A percentile compares a stretch with the other conserved stretches of the same genome.
Conservation (phyloP, 2,329 filamentous ascomycete genomes). For the Talaromyces sp. region DNA sequence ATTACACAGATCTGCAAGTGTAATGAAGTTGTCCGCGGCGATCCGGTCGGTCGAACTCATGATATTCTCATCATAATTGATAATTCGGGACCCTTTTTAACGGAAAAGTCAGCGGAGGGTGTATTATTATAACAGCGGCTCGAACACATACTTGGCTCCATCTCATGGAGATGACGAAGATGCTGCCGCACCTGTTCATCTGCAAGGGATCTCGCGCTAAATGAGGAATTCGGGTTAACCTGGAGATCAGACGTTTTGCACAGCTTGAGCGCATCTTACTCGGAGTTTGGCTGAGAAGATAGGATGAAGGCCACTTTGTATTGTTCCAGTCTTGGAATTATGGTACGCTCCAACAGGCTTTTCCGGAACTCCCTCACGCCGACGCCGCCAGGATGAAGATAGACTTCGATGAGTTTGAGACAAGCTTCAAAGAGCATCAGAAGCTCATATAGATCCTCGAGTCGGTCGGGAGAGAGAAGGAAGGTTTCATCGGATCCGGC, state of each 20-base stretch:
- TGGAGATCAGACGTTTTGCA: background rate
- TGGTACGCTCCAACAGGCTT: conserved; percentile 20
- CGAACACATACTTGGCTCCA: conserved; percentile 14
- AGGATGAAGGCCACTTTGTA: conserved; percentile 24
- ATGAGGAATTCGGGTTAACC: background rate
- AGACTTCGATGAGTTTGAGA: conserved; percentile 20
- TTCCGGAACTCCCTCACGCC: conserved; percentile 20
- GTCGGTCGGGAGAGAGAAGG: conserved; percentile 14
- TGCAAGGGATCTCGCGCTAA: conserved; percentile 14
- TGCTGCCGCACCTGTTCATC: conserved; percentile 15
- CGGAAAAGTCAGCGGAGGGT: background rate
- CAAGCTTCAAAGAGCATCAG: conserved; percentile 18
- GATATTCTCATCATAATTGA: conserved; percentile 16
- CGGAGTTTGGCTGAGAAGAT: conserved; percentile 21
- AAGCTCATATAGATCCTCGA: conserved; percentile 17
- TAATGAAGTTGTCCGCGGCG: conserved; percentile 19
- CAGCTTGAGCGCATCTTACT: conserved; percentile 10
- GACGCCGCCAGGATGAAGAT: conserved; percentile 27
- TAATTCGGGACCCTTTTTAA: background rate
- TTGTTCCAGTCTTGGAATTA: conserved; percentile 23
- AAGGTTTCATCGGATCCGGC: conserved; percentile 20
- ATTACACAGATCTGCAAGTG: conserved; percentile 23
- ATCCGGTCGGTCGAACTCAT: conserved; percentile 16
- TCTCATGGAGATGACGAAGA: conserved; percentile 12
- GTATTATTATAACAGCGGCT: background rate